Conservation (phyloP, 805 yeast species). For the Wickerhamiella azyma region DNA sequence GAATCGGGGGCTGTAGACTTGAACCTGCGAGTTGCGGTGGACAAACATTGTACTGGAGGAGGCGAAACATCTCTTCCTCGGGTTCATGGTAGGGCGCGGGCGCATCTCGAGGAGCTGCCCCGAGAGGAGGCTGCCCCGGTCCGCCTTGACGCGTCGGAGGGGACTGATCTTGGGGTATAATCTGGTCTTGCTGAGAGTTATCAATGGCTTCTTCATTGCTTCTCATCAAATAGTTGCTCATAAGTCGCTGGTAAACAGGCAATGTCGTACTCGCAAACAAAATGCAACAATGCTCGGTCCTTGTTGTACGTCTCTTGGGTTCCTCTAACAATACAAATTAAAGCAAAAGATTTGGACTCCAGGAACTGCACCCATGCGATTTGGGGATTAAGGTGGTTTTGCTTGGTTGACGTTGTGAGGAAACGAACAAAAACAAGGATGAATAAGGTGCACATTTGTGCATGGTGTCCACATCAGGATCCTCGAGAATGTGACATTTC, state of each 20-base stretch:
- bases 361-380: neutral
- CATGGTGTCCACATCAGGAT: neutral
- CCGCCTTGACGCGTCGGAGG: neutral
- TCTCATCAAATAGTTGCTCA: neutral
- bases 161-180: neutral
- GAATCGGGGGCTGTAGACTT: neutral
- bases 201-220: neutral
- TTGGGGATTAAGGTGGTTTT: neutral
- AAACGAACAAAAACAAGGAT: conserved; percentile 6
- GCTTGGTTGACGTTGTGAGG: neutral
- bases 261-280: neutral
- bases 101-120: neutral
- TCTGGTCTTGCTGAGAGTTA: neutral
- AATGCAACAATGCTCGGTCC: conserved; percentile 1
- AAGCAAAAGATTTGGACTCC: neutral
- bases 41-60: neutral
- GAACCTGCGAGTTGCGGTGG: neutral
- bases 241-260: neutral
- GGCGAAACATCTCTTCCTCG: neutral
- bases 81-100: neutral
- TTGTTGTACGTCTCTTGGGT: neutral
- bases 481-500: neutral
- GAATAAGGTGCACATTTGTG: neutral
- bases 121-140: neutral
- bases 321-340: neutral